Conservation (phyloP, 176 grass and related monocot species). For the Avena atlantica region DNA sequence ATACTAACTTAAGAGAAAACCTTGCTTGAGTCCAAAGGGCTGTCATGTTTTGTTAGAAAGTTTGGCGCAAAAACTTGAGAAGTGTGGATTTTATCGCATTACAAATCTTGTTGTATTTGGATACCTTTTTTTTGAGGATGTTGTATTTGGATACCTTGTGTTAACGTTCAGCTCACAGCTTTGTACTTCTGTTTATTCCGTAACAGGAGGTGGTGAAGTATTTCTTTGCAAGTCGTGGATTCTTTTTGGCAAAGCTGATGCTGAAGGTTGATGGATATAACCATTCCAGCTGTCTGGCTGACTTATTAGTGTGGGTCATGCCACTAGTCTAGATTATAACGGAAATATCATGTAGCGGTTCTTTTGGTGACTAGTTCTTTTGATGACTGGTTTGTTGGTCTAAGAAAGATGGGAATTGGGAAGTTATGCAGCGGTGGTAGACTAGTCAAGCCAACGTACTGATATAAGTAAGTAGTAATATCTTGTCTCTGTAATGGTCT, state of each 20-base stretch:
- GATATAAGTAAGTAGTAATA: neutral
- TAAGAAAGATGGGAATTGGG: neutral
- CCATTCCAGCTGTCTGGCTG: neutral
- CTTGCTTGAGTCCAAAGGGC: neutral
- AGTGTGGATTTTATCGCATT: neutral
- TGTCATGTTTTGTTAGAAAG: neutral
- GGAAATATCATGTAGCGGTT: neutral
- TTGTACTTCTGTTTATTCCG: neutral
- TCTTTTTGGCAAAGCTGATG: neutral
- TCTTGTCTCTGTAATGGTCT: neutral
- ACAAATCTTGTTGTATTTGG: neutral
- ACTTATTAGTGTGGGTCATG: neutral
- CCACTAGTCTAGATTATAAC: neutral
- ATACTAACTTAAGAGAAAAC: neutral
- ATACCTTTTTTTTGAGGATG: neutral
- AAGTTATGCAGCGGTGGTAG: neutral
- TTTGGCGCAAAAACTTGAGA: neutral
- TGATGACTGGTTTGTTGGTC: neutral
- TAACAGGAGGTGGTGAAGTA: neutral
- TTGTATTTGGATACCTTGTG: neutral
- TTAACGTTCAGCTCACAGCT: neutral
- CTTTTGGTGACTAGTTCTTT: neutral
- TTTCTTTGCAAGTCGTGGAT: neutral
- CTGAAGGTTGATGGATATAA: neutral
- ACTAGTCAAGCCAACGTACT: neutral